Evolutionary conservation across 2,329 filamentous ascomycete genomes (phyloP).

Genomic region (Claviceps sp.): DNA sequence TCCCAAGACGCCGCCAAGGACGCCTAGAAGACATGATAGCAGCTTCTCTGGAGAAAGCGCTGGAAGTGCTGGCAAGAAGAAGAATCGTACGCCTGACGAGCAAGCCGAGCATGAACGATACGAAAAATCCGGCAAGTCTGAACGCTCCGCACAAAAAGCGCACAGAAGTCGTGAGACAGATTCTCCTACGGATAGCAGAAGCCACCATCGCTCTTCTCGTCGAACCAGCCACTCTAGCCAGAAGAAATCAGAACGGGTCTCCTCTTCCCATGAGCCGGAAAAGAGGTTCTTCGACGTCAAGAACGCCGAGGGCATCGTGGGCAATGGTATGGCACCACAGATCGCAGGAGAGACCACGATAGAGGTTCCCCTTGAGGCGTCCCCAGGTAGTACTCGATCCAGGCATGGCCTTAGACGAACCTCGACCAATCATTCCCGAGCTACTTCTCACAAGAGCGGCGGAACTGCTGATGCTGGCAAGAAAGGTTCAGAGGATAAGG

Average conservation of each 20-base stretch:
- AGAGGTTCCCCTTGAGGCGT: slow-evolving; percentile 1
- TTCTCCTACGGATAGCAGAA: slow-evolving; percentile 12
- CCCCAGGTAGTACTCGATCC: slow-evolving; percentile 10
- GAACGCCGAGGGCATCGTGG: slow-evolving; percentile 21
- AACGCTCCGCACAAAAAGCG: slow-evolving; percentile 7
- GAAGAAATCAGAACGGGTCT: slow-evolving; percentile 14
- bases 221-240: slow-evolving; percentile 27
- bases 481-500: slow-evolving; percentile 17
- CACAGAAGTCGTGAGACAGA: slow-evolving; percentile 23
- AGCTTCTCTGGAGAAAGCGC: slow-evolving; percentile 30
- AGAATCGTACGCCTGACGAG: slow-evolving; percentile 31
- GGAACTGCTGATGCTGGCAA: not conserved
- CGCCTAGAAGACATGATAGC: slow-evolving; percentile 32
- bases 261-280: slow-evolving; percentile 16
- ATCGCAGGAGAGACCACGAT: slow-evolving; percentile 11
- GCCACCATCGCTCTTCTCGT: slow-evolving; percentile 26
- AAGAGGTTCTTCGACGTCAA: slow-evolving; percentile 31
- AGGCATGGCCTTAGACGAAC: slow-evolving; percentile 14
- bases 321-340: slow-evolving; percentile 12
- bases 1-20: slow-evolving; percentile 21
- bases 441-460: slow-evolving; percentile 8
- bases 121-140: slow-evolving; percentile 5
- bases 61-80: slow-evolving; percentile 19
- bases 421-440: slow-evolving; percentile 15
- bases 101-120: slow-evolving; percentile 36